Conservation (phyloP, 805 yeast genomes). For the Barnettozyma wickerhamii region DNA sequence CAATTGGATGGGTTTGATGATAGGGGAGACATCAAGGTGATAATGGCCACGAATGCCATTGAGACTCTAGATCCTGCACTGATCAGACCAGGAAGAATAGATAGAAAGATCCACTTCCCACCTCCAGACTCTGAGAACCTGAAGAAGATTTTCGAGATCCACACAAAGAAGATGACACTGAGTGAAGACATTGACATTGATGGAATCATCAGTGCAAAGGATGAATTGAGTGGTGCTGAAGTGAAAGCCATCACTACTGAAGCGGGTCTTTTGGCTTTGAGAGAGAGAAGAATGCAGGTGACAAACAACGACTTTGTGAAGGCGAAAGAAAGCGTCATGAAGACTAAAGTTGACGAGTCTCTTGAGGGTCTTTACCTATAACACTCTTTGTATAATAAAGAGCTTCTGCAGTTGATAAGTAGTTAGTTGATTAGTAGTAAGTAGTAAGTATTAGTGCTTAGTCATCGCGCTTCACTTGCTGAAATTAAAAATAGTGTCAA, state of each 20-base stretch:
- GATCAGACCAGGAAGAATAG: constrained; percentile 96
- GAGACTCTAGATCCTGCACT: constrained; percentile 94
- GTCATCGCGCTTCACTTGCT: no score
- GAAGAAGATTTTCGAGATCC: constrained; percentile 88
- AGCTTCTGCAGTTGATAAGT: no score
- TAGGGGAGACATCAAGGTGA: constrained; percentile 94
- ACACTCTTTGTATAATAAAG: not conserved
- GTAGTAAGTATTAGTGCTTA: no score
- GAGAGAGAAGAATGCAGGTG: constrained; percentile 98
- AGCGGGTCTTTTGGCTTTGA: constrained; percentile 90
- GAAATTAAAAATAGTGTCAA: no score
- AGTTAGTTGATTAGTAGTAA: no score
- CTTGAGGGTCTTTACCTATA: constrained; percentile 78
- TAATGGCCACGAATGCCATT: constrained; percentile 96
- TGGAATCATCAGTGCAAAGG: constrained; percentile 84
- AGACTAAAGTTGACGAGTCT: constrained; percentile 94
- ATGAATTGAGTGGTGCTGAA: constrained; percentile 95
- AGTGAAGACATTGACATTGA: constrained; percentile 85
- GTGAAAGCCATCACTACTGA: constrained; percentile 97
- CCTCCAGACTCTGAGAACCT: constrained; percentile 92
- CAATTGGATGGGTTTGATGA: constrained; percentile 97
- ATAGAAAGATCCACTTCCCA: constrained; percentile 91
- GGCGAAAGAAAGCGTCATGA: constrained; percentile 92
- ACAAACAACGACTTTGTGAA: constrained; percentile 89
- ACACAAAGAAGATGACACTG: constrained; percentile 89